phyloP scores from a whole-genome alignment of 2,329 filamentous ascomycete genomes.

The Lachnellula hyalina region DNA sequence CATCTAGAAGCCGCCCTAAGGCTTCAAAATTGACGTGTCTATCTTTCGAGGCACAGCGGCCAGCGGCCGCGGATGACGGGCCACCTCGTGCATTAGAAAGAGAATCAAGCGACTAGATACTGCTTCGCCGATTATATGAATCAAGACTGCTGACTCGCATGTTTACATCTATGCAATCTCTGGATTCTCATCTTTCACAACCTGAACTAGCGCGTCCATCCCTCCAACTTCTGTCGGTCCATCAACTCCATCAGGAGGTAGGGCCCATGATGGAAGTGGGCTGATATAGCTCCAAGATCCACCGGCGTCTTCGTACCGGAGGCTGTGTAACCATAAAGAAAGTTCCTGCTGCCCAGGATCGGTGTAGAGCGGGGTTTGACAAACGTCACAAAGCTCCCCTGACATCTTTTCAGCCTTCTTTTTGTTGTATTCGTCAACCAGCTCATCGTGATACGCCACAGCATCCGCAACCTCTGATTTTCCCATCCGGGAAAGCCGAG shows the following conservation, averaged over 20 bases:
- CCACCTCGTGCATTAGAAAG: not conserved
- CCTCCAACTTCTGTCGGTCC: conserved; percentile 66
- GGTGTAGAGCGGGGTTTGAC: conserved; percentile 84
- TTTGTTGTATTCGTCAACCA: conserved; percentile 86
- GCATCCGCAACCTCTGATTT: conserved; percentile 90
- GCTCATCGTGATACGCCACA: conserved; percentile 87
- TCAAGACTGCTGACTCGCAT: not conserved
- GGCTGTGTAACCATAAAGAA: conserved; percentile 87
- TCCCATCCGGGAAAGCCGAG: conserved; percentile 80
- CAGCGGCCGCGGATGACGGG: no score
- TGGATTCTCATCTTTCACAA: conserved; percentile 33
- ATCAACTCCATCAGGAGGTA: conserved; percentile 55
- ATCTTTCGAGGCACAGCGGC: no score
- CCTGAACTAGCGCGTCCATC: conserved; percentile 54
- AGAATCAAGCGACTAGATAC: not conserved
- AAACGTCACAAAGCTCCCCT: conserved; percentile 73
- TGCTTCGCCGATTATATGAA: not conserved
- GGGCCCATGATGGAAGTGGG: conserved; percentile 76
- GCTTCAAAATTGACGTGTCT: no score
- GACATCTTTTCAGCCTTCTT: conserved; percentile 91
- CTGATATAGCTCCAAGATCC: conserved; percentile 87
- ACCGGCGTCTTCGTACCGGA: conserved; percentile 77
- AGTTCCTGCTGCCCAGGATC: conserved; percentile 89
- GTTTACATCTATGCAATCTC: conserved; percentile 24
- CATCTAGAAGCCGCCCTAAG: not conserved